These are phyloP conservation scores for Mycena sanguinolenta DNA, from an alignment of 768 basidiomycete species.

Conservation along the genomic window DNA sequence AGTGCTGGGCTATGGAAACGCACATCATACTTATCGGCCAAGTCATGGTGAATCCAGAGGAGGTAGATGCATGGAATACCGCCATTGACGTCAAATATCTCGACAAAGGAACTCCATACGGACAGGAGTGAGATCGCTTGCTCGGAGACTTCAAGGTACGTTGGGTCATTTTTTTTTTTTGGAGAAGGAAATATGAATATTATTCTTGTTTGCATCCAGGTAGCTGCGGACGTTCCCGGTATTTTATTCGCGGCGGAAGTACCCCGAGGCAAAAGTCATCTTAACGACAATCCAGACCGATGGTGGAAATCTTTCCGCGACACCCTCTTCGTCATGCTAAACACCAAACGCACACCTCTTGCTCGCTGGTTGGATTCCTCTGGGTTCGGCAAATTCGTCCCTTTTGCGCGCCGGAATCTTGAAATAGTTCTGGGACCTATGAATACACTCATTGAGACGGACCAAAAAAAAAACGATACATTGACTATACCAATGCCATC, in stretches of 20 bases:
- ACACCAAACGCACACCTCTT: background rate
- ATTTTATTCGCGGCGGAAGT: constrained; percentile 30
- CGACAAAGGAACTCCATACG: background rate
- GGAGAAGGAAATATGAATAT: background rate
- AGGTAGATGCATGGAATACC: constrained; percentile 24
- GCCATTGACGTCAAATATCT: constrained; percentile 26
- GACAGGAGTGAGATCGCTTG: constrained; percentile 19
- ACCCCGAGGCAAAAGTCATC: constrained; percentile 27
- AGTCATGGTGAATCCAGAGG: constrained; percentile 16
- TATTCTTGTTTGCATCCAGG: background rate
- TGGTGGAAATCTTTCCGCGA: constrained; percentile 29
- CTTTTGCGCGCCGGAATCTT: constrained; percentile 33
- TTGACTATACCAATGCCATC: constrained; percentile 13
- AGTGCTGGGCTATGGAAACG: constrained; percentile 22
- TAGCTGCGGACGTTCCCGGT: constrained; percentile 29
- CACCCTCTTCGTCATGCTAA: constrained; percentile 32
- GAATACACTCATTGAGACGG: background rate
- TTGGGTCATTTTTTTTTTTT: background rate
- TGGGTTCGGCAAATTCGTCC: constrained; percentile 25
- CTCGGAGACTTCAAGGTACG: constrained; percentile 23
- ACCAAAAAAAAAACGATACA: constrained; percentile 17
- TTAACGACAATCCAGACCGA: constrained; percentile 25
- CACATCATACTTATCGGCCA: constrained; percentile 34
- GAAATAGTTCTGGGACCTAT: constrained; percentile 31
- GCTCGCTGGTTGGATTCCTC: constrained; percentile 29